Evolutionary conservation across 306 rosid genomes (phyloP), one percentile per base, ranked within the genome.

Genomic region (Begonia fuchsioides): DNA sequence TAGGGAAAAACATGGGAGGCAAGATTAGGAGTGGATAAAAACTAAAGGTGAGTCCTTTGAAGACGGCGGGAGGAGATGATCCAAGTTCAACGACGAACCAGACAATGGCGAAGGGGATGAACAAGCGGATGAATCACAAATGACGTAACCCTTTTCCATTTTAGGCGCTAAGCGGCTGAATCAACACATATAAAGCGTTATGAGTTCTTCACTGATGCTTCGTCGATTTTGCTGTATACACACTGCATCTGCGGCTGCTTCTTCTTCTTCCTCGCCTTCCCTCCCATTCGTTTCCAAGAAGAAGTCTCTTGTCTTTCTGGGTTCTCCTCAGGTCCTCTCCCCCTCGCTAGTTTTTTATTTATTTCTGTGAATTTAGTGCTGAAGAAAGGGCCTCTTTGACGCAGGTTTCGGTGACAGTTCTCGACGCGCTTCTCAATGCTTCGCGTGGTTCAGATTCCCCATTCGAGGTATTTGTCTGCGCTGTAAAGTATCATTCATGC

Each of bases 291-390:
- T 53, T 38, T 54, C 73, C 53, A 60, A 39, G 63, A 80, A 69
- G 75, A 85, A 83, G 69, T 62, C 86, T 32, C 58, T 88, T 39
- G 93, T 81, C 51, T 75, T 83, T 41, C 44, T 88, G 71, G 95
- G 96, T 17, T 81, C 96, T 35, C 96, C 96, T 62, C 92, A 73
- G 72, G 87, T 72, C 44, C 44, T 12, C 26, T 15, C 40, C 49
- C 58, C 18, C 6, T 43, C 12, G 13, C 38, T 53, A 8, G 45
- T 5, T 55, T 6, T 57, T 12, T 12, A 38, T 20, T 32, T 17
- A 11, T 9, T 32, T 51, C n/a, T 39, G 54, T 6, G 32, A 32
- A 13, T n/a, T 32, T 32, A 17, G 62, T 14, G 39, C 47, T 26
- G 32, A 59, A 43, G 57, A 39, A 54, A 13, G 35, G 35, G 35